Base-by-base conservation (phyloP, 441 rosid species). In the Aquilaria agallochum region DNA sequence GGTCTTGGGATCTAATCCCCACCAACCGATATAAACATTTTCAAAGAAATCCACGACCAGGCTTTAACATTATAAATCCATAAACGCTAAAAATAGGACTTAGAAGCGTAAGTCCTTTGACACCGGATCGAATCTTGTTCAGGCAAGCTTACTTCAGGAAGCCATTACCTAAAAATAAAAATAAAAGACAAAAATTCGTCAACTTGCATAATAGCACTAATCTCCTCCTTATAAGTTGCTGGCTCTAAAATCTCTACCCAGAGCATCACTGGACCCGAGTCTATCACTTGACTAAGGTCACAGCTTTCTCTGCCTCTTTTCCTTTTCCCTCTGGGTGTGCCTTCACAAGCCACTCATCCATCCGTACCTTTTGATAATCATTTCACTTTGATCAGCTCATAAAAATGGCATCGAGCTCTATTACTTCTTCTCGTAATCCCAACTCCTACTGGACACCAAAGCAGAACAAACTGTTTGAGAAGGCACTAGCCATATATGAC, bases 401-500 rank as follows among this genome's bases (percentile, higher is more conserved):
- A 44, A 50, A 0, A 50, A 93, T 90, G 95, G 76, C 88, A 42
- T 81, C 91, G 14, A 76, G 75, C 73, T 76, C 87, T 34, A 66
- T 73, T 27, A 50, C 62, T 15, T 72, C 81, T 51, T 74, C 86
- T 2, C 74, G 75, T 67, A 71, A 74, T 63, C 71, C 71, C 31
- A 71, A 46, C 68, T 66, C 79, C 30, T 49, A 73, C 15, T 82
- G 93, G 93, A 84, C 88, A 13, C 58, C 81, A 0, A 68, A 44
- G 71, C 84, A 86, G 48, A 82, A 86, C 86, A 84, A 86, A 73
- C 72, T 44, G 64, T 86, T 86, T 58, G 93, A 86, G 73, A 80
- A 72, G 68, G 93, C 93, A 11, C 75, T 86, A 48, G 93, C 89
- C 27, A 59, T 80, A 53, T 82, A 76, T 56, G 88, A 84, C 73